These are phyloP conservation scores for Cocos nucifera DNA, from an alignment of 176 grass and related monocot genomes.

Conservation along the genomic window DNA sequence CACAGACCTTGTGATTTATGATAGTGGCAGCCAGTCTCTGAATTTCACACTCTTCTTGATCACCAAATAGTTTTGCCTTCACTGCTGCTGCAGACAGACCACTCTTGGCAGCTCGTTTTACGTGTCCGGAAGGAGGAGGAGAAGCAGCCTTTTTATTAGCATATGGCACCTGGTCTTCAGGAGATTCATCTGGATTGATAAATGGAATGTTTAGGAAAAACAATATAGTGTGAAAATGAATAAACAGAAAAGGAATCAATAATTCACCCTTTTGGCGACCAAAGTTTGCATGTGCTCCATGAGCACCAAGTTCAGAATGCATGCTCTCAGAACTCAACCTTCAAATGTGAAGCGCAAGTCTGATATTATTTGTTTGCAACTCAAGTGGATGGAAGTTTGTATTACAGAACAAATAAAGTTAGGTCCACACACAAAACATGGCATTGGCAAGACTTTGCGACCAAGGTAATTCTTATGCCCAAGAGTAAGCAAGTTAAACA, in stretches of 20 bases:
- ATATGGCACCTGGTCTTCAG: constrained; percentile 15
- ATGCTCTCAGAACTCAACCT: constrained; percentile 53
- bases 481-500: background rate
- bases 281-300: constrained; percentile 35
- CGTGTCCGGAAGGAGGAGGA: constrained; percentile 43
- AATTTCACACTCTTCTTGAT: constrained; percentile 97
- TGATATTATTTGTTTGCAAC: background rate
- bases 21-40: constrained; percentile 75
- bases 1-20: constrained; percentile 77
- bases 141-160: constrained; percentile 28
- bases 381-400: too few relatives aligned
- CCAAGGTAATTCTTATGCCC: too few relatives aligned
- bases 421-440: too few relatives aligned
- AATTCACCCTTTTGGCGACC: constrained; percentile 35
- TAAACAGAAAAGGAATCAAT: too few relatives aligned
- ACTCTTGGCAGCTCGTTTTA: constrained; percentile 55
- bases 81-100: constrained; percentile 78
- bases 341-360: constrained; percentile 19
- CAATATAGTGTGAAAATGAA: background rate
- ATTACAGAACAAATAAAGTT: too few relatives aligned
- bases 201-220: constrained; percentile 1
- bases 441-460: too few relatives aligned
- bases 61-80: constrained; percentile 90
- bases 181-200: constrained; percentile 15
- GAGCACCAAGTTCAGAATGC: constrained; percentile 36